These are phyloP conservation scores for Candida verbasci DNA, from an alignment of 805 yeast species.

Conservation along the genomic window DNA sequence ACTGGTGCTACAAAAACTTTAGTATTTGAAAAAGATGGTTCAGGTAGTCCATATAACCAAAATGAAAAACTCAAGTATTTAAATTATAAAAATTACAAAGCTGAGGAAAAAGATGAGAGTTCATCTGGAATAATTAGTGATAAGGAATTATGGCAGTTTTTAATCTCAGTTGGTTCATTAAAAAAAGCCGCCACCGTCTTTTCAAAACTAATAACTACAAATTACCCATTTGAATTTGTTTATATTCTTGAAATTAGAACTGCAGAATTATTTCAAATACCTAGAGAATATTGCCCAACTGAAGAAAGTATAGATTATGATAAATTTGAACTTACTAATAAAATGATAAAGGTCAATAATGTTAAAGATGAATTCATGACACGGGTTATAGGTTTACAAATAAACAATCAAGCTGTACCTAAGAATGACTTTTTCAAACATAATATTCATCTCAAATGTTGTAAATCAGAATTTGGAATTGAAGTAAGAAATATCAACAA, in stretches of 20 bases:
- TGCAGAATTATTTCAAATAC: slow-evolving; percentile 42
- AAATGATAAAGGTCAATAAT: slow-evolving; percentile 21
- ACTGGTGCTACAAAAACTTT: slow-evolving; percentile 32
- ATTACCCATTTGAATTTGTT: slow-evolving; percentile 38
- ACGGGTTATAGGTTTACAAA: slow-evolving; percentile 44
- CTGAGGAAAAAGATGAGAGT: slow-evolving; percentile 1
- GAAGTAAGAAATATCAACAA: slow-evolving; percentile 29
- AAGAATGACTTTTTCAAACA: slow-evolving; percentile 27
- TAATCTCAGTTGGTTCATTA: slow-evolving; percentile 35
- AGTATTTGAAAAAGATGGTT: slow-evolving; percentile 60
- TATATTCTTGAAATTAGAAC: slow-evolving; percentile 50
- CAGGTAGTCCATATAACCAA: slow-evolving; percentile 57
- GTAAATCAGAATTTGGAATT: slow-evolving; percentile 51
- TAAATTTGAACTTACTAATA: slow-evolving; percentile 33
- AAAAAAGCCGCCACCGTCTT: slow-evolving; percentile 41
- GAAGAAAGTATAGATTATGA: slow-evolving; percentile 43
- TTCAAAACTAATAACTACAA: slow-evolving; percentile 30
- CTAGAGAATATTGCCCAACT: slow-evolving; percentile 40
- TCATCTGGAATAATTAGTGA: slow-evolving; percentile 4
- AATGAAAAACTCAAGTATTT: slow-evolving; percentile 43
- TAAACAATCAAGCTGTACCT: slow-evolving; percentile 14
- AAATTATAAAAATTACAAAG: slow-evolving; percentile 12
- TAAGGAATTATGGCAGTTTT: slow-evolving; percentile 28
- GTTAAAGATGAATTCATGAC: slow-evolving; percentile 38
- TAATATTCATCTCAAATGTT: slow-evolving; percentile 39